These are phyloP conservation scores for Aspergillus heteromorphus DNA, from an alignment of 495 filamentous ascomycete species.

Conservation along the genomic window DNA sequence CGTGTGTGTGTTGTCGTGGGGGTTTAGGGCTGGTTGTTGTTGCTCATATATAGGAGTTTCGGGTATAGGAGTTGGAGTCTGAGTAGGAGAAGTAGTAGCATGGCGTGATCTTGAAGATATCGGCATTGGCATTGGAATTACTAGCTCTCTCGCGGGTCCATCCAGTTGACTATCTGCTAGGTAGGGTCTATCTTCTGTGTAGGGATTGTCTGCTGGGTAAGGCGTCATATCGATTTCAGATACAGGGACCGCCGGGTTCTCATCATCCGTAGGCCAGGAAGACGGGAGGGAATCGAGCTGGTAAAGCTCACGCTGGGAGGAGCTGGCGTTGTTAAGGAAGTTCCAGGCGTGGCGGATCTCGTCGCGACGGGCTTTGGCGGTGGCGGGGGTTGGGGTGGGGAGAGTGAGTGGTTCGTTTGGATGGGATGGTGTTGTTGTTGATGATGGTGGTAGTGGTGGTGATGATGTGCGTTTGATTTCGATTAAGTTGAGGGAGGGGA, in stretches of 20 bases:
- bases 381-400: background rate
- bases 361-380: conserved; percentile 16
- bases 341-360: conserved; percentile 25
- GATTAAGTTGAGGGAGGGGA: conserved; percentile 8
- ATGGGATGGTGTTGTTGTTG: too few species aligned
- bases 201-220: background rate
- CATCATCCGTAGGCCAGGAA: conserved; percentile 18
- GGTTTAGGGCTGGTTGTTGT: background rate
- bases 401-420: conserved; percentile 1
- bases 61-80: background rate
- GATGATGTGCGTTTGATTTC: background rate
- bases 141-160: background rate
- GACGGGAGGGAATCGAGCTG: conserved; percentile 30
- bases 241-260: background rate
- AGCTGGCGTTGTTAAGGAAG: conserved; percentile 20
- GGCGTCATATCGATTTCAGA: background rate
- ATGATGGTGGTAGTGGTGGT: too few species aligned
- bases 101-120: too few species aligned
- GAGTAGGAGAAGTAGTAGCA: too few species aligned
- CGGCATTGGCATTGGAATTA: background rate
- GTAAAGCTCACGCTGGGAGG: conserved; percentile 5
- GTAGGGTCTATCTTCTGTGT: too few species aligned
- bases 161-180: background rate
- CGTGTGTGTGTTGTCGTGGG: background rate
- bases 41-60: too few species aligned